Evolutionary conservation across 2,329 filamentous ascomycete species (phyloP), one percentile per base, ranked within the genome.

Genomic region (Aureobasidium sp.): DNA sequence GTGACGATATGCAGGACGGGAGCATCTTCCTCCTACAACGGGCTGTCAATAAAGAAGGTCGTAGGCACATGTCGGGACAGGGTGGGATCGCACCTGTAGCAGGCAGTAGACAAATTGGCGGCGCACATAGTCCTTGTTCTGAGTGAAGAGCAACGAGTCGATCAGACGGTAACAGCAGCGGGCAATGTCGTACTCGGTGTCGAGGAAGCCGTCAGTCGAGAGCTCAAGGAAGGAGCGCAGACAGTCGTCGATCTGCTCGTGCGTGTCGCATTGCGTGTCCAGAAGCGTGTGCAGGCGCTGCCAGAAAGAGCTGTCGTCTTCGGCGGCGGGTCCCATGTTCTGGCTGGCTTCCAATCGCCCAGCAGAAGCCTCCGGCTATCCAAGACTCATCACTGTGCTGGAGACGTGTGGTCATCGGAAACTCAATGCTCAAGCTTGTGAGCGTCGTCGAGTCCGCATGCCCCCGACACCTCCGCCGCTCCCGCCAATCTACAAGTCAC

Each of bases 101-200:
- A 99, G 80, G 73, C 91, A 92, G 75, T 96, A 91, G 66, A 97
- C 85, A 69, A 99, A 91, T 77, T 97, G 94, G 48, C 85, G 89
- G 65, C 93, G 89, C 65, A 97, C 89, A 75, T 99, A 97, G 62
- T 91, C 87, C 67, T 85, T 83, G 73, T 97, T 87, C 14, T 81
- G 75, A 30, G 77, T 75, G 74, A 95, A 99, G 48, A 97, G 79
- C 21, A 78, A 77, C 72, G 91, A 91, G 58, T 87, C 81, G 62
- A 95, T 79, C 41, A 99, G 82, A 73, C 85, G 85, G 73, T 90
- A 88, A 63, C 89, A 88, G 77, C 92, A 97, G 68, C 81, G 84
- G 29, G 86, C 85, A 62, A 96, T 81, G 69, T 95, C 90, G 70
- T 92, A 85, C 67, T 95, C 89, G 67, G 85, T 86, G 62, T 84